Conservation (phyloP, 2,329 filamentous ascomycete species). For the Atkinsonella hypoxylon region DNA sequence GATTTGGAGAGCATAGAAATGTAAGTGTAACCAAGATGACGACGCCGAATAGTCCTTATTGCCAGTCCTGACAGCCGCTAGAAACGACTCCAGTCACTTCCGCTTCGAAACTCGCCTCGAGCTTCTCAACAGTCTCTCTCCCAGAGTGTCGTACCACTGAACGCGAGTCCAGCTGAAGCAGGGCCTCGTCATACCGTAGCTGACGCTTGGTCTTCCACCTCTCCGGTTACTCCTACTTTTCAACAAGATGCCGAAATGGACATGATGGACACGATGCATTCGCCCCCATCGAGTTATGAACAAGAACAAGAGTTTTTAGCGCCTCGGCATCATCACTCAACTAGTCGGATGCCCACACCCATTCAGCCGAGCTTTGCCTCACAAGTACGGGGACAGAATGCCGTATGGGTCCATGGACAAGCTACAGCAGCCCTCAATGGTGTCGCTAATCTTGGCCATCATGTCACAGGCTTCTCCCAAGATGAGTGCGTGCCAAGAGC, state of each 20-base stretch:
- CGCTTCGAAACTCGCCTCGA: conserved; percentile 34
- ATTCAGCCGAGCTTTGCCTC: conserved; percentile 47
- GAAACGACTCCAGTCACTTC: conserved; percentile 44
- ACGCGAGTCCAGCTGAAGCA: conserved; percentile 28
- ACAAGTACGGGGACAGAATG: conserved; percentile 41
- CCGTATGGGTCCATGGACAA: conserved; percentile 26
- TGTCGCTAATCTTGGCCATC: conserved; percentile 26
- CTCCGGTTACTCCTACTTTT: conserved; percentile 8
- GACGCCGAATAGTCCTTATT: neutral
- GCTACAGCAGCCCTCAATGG: conserved; percentile 23
- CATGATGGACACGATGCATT: conserved; percentile 29
- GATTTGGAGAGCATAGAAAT: conserved; percentile 39
- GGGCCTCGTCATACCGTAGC: conserved; percentile 19
- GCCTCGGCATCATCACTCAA: conserved; percentile 10
- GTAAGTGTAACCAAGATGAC: conserved; percentile 21
- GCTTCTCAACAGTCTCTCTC: conserved; percentile 17
- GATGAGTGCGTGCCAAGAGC: conserved; percentile 37
- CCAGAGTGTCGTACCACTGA: conserved; percentile 26
- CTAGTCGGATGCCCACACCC: conserved; percentile 44
- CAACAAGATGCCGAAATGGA: conserved; percentile 33
- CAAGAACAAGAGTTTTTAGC: conserved; percentile 7
- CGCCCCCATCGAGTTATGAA: conserved; percentile 10
- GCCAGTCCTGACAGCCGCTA: conserved; percentile 17
- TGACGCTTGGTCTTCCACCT: conserved; percentile 18
- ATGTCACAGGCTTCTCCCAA: conserved; percentile 26